Percentiles rank a stretch among this genome's conserved stretches.
Conservation (phyloP, 2,329 filamentous ascomycete species). For the Dactylellina parvicollis region DNA sequence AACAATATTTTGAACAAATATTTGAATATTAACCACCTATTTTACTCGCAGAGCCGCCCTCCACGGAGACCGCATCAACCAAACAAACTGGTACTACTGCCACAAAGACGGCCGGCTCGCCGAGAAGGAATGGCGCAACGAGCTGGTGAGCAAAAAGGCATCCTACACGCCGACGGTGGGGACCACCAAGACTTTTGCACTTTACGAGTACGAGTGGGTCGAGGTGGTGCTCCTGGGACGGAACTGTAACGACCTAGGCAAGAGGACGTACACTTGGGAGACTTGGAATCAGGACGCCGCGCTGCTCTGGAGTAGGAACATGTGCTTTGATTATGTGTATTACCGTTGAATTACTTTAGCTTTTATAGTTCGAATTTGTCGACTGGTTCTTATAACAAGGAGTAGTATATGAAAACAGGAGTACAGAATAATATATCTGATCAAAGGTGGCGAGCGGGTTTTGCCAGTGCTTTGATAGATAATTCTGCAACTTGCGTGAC, state of each 20-base stretch:
- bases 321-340: too few relatives aligned
- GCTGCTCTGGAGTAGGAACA: background rate
- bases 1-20: too few relatives aligned
- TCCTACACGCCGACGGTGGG: background rate
- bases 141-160: background rate
- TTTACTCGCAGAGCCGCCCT: background rate
- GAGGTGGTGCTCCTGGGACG: background rate
- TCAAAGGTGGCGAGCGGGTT: too few relatives aligned
- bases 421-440: too few relatives aligned
- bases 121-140: background rate
- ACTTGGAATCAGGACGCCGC: background rate
- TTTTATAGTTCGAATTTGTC: too few relatives aligned
- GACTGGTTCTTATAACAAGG: too few relatives aligned
- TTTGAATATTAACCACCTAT: too few relatives aligned
- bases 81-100: background rate
- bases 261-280: background rate
- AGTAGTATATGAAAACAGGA: too few relatives aligned
- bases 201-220: background rate
- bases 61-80: background rate
- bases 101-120: background rate
- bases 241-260: background rate
- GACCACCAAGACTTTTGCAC: background rate
- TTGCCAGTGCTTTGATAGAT: too few relatives aligned
- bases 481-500: too few relatives aligned
- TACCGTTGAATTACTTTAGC: too few relatives aligned